These are phyloP conservation scores for Chlorella sp. DNA, from an alignment of 139 green algal genomes.

Conservation along the genomic window DNA sequence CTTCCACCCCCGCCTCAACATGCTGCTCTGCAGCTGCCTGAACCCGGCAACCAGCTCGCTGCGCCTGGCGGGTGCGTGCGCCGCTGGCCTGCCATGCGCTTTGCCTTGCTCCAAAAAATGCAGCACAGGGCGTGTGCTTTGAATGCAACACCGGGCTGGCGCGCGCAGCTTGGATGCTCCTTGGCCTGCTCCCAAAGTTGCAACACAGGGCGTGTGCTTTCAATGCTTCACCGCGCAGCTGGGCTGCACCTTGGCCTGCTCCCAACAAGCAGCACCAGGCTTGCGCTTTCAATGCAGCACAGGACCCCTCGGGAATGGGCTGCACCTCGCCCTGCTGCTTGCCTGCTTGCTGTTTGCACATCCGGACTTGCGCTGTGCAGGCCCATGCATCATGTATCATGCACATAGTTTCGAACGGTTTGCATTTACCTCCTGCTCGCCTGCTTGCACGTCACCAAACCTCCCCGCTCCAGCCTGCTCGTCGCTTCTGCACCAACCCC, in stretches of 20 bases:
- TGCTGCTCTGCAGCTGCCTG: constrained; percentile 46
- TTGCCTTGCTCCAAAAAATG: neutral
- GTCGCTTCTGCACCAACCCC: too few relatives aligned
- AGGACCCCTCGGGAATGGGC: too few relatives aligned
- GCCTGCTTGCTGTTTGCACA: constrained; percentile 20
- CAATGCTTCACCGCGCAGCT: neutral
- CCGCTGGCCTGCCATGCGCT: neutral
- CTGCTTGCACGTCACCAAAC: neutral
- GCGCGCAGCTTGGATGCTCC: too few relatives aligned
- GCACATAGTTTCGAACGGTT: too few relatives aligned
- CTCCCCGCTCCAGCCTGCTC: too few relatives aligned
- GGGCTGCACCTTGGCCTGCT: neutral
- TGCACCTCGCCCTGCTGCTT: neutral
- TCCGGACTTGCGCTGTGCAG: too few relatives aligned
- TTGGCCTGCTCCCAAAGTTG: neutral
- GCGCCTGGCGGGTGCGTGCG: constrained; percentile 7
- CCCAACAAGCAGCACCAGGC: neutral
- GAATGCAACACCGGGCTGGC: too few relatives aligned
- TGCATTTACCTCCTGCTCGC: too few relatives aligned
- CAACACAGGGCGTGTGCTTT: neutral
- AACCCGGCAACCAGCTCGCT: constrained; percentile 10
- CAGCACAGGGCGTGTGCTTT: neutral
- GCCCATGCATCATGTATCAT: too few relatives aligned
- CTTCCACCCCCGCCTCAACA: constrained; percentile 51
- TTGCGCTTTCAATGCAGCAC: neutral